Base-by-base conservation (phyloP, 225 moss, liverwort and hornwort genomes). In the Marchantia paleacea region DNA sequence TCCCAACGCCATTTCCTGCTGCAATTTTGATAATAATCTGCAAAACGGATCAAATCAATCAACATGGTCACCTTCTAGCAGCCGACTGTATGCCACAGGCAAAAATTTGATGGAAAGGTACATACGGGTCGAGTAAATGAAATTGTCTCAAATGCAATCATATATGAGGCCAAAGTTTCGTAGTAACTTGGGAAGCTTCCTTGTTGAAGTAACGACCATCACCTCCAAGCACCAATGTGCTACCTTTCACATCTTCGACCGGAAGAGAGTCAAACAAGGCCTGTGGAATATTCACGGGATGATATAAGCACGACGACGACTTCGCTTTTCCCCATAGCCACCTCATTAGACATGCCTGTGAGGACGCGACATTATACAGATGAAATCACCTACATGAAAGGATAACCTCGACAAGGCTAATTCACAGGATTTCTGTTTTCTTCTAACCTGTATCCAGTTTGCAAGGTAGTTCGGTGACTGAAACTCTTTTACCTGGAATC, bases 141-240 rank as follows among this genome's bases (percentile, higher is more conserved):
- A 70, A n/a, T 11, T 19, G 9, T 47, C 31, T 5, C 19, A 8
- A 72, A 18, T 39, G 71, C 10, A 72, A n/a, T 14, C 11, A 68
- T 68, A 4, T 68, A 4, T 68, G 7, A 39, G 48, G 15, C 18
- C 24, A 6, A 60, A 76, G 61, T 22, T 58, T n/a, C 12, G 28
- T 68, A 52, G 52, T 50, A 62, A 89, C 88, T 77, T 96, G 96
- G 0, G 97, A 72, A 26, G 95, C 97, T 60, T 93, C 93, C 80
- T 93, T 95, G 81, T 97, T 97, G 78, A 95, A 97, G 81, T 86
- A 97, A 22, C 97, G 97, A 0, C 97, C 97, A 62, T 97, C 97
- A 52, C 97, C 97, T 29, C 97, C 97, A 28, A 97, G 91, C 49
- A 97, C 95, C 63, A 97, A 85, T 8, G 92, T 91, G 78, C 95